Base-by-base conservation (phyloP, 2,329 filamentous ascomycete genomes). In the Periconia sp. region DNA sequence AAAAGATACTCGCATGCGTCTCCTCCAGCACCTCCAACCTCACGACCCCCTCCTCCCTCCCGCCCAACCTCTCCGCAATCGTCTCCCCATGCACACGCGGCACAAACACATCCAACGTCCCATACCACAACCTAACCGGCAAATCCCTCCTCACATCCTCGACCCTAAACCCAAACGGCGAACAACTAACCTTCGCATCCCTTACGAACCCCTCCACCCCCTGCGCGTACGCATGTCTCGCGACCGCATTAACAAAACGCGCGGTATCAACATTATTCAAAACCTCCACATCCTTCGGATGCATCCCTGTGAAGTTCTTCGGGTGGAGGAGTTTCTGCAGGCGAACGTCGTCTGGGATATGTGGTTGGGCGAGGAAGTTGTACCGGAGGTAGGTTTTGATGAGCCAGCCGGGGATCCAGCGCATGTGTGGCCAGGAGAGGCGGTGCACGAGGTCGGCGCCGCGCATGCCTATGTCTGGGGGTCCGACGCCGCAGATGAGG, bases 61-160 rank as follows among this genome's bases (percentile, higher is more conserved):
- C 64, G 15, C 65, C 65, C 45, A 75, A 51, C 33, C 71, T 53
- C 45, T 46, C 50, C 1, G 69, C 66, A 53, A 74, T 64, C 50
- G 70, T 61, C 45, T 58, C 54, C 1, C 69, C 73, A 60, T 75
- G 70, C 48, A 68, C 62, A 1, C 62, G 60, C 41, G 72, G 73
- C 42, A 76, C 67, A 55, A 59, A 62, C 20, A 27, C 58, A 62
- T 76, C 73, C 2, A 60, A 33, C 45, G 62, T 71, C 17, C 70
- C 72, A 59, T 74, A 70, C 72, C 72, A 75, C 57, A 76, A 41
- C 52, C 71, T 64, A 31, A 76, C 65, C 2, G 67, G 66, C 42
- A 76, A 50, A 52, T 75, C 72, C 1, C 52, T 45, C 5, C 71
- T 49, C 23, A 76, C 70, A 52, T 74, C 74, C 50, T 72, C 59